phyloP scores from a whole-genome alignment of 202 grass and related monocot species.

The Panicum hallii region DNA sequence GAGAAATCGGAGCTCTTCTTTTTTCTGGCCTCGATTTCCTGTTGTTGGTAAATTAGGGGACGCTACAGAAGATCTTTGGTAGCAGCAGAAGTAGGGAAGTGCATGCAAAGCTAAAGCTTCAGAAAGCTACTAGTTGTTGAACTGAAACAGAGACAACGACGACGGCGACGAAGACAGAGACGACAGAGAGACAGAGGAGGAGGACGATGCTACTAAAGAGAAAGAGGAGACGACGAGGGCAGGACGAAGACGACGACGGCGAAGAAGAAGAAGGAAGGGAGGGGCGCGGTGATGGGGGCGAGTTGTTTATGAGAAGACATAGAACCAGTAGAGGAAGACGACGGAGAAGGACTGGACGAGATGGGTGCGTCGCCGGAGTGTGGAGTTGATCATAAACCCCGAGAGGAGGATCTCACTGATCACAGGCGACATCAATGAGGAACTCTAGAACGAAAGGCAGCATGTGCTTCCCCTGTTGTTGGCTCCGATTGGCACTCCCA shows the following conservation, averaged over 20 bases:
- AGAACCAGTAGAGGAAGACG: conserved; percentile 99
- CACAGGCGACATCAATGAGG: conserved; percentile 84
- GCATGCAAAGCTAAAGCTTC: conserved; percentile 34
- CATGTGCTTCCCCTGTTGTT: conserved; percentile 53
- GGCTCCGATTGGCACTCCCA: conserved; percentile 49
- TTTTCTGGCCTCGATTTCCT: conserved; percentile 22
- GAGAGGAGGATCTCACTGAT: conserved; percentile 96
- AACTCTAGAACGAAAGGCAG: conserved; percentile 58
- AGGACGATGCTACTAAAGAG: neutral
- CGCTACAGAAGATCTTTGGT: conserved; percentile 27
- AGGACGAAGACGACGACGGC: neutral
- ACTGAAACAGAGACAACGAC: neutral
- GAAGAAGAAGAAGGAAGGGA: neutral
- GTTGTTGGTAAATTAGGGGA: neutral
- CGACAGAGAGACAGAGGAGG: neutral
- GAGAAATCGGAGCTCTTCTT: neutral
- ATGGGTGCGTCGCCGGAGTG: conserved; percentile 74
- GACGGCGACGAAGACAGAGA: neutral
- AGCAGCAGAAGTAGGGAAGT: conserved; percentile 31
- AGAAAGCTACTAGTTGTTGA: neutral
- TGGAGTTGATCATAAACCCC: conserved; percentile 98
- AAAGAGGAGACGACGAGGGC: neutral
- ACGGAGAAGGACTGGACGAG: conserved; percentile 96
- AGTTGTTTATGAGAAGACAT: conserved; percentile 94
- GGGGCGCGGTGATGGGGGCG: neutral